A percentile compares a stretch with the other conserved stretches of the same genome.
Evolutionary conservation across 2,329 filamentous ascomycete genomes (phyloP).

Genomic region (Alternaria angustiovoidea): DNA sequence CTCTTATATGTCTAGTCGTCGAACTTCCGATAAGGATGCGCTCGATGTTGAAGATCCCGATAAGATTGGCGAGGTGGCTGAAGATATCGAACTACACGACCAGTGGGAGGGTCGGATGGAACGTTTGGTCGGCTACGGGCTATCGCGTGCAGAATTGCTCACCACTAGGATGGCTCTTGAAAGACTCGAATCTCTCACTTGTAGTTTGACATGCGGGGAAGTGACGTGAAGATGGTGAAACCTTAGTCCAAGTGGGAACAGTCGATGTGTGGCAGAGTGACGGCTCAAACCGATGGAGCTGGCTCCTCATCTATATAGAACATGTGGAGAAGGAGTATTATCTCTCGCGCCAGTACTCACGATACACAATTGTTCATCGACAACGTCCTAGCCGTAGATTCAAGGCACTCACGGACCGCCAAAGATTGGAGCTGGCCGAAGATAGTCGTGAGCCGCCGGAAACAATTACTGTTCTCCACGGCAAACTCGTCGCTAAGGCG

Average conservation of each 20-base stretch:
- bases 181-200: conserved; percentile 18
- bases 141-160: conserved; percentile 20
- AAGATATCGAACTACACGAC: conserved; percentile 22
- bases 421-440: conserved; percentile 27
- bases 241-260: background rate
- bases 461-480: conserved; percentile 36
- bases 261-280: conserved; percentile 16
- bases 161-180: conserved; percentile 21
- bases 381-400: conserved; percentile 27
- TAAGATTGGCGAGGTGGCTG: conserved; percentile 30
- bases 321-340: conserved; percentile 25
- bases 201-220: conserved; percentile 30
- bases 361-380: conserved; percentile 38
- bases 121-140: conserved; percentile 5
- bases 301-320: conserved; percentile 22
- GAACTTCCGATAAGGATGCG: conserved; percentile 24
- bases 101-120: conserved; percentile 10
- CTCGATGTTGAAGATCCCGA: conserved; percentile 16
- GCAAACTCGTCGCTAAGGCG: conserved; percentile 24
- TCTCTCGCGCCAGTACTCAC: conserved; percentile 36
- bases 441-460: conserved; percentile 38
- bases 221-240: conserved; percentile 19
- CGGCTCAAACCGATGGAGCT: conserved; percentile 6
- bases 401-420: conserved; percentile 21
- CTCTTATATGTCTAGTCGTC: background rate